phyloP scores from a whole-genome alignment of 805 yeast species.

The Grigorovia yakushimaensis region DNA sequence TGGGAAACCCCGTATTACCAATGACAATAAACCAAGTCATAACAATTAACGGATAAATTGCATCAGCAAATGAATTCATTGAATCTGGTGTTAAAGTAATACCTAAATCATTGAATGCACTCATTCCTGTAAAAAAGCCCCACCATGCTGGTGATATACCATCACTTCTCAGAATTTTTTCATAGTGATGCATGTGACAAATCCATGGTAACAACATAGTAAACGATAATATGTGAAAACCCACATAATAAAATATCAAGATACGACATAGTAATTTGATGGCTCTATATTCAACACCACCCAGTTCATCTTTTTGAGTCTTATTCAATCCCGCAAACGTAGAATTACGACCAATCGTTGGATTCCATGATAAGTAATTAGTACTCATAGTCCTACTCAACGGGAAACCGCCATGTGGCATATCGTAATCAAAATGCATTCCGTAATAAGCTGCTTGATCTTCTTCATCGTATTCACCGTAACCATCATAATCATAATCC shows the following conservation, averaged over 20 bases:
- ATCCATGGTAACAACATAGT: conserved; percentile 57
- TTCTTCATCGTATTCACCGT: conserved; percentile 3
- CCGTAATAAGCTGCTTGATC: conserved; percentile 17
- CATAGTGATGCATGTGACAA: conserved; percentile 33
- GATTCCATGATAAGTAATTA: conserved; percentile 78
- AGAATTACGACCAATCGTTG: conserved; percentile 89
- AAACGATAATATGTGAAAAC: conserved; percentile 55
- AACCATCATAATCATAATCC: conserved; percentile 9
- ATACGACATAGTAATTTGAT: conserved; percentile 64
- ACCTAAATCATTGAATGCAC: conserved; percentile 82
- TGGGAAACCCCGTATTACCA: conserved; percentile 94
- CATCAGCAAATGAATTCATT: conserved; percentile 54
- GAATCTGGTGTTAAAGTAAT: conserved; percentile 74
- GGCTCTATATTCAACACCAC: conserved; percentile 95
- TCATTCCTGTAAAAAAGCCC: conserved; percentile 77
- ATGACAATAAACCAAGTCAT: conserved; percentile 65
- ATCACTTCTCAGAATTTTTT: conserved; percentile 34
- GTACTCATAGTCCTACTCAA: conserved; percentile 36
- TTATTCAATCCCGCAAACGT: conserved; percentile 75
- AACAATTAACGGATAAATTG: conserved; percentile 56
- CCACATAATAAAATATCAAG: conserved; percentile 58
- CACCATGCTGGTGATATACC: conserved; percentile 85
- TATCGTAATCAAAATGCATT: conserved; percentile 18
- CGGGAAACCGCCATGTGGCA: conserved; percentile 6
- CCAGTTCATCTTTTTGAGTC: conserved; percentile 84